phyloP scores from a whole-genome alignment of 345 rosid genomes.

The Anastatica hierochuntica region DNA sequence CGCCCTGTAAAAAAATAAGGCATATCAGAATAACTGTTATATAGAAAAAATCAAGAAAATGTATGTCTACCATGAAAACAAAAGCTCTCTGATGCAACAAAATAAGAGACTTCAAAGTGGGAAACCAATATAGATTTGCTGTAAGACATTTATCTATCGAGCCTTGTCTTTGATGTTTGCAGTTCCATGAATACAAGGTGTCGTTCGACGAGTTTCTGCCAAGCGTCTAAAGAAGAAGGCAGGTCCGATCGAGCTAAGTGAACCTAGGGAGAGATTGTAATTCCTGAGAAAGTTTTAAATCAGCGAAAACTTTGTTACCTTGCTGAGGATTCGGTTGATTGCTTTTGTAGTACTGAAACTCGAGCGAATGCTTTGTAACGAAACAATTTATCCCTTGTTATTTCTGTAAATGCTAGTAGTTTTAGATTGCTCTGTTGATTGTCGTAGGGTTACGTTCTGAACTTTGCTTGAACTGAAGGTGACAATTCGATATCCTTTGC shows the following conservation, averaged over 20 bases:
- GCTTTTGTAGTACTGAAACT: too few relatives aligned
- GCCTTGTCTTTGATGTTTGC: slow-evolving; percentile 3
- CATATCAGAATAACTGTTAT: neutral
- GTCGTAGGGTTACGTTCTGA: too few relatives aligned
- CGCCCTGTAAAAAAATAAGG: neutral
- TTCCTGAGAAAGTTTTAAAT: too few relatives aligned
- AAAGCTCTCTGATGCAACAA: neutral
- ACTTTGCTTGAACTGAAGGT: too few relatives aligned
- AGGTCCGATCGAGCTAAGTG: neutral
- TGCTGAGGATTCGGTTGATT: too few relatives aligned
- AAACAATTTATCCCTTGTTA: too few relatives aligned
- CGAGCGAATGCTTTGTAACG: too few relatives aligned
- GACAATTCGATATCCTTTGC: too few relatives aligned
- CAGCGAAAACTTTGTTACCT: too few relatives aligned
- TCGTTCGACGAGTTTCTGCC: slow-evolving; percentile 20
- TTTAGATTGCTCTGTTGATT: too few relatives aligned
- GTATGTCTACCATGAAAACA: neutral
- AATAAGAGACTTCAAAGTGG: neutral
- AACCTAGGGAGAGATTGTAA: slow-evolving; percentile 8
- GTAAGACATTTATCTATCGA: neutral
- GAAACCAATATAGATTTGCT: neutral
- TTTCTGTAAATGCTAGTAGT: too few relatives aligned
- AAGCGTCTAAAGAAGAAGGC: neutral
- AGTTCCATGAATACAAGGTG: slow-evolving; percentile 20
- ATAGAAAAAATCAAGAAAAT: neutral